Conservation (phyloP, 1,284 basidiomycete species). For the Meira nashicola region DNA sequence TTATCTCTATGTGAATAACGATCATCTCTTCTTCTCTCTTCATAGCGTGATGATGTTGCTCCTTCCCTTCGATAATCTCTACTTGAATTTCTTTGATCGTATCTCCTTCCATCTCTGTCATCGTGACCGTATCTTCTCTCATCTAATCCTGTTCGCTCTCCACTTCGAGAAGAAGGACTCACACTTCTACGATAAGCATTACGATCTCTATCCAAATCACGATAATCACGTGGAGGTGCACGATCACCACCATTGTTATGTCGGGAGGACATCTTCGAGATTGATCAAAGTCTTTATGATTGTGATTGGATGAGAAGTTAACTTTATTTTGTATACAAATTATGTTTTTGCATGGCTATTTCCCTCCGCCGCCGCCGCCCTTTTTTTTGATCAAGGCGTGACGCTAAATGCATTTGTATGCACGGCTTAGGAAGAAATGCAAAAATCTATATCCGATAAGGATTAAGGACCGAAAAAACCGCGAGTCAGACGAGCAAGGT, state of each 20-base stretch:
- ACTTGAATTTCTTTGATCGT: neutral
- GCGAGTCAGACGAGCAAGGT: too few relatives aligned
- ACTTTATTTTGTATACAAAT: too few relatives aligned
- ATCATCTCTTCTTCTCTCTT: neutral
- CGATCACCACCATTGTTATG: neutral
- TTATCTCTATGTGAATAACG: neutral
- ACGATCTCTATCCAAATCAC: neutral
- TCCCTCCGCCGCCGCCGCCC: too few relatives aligned
- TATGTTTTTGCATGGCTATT: too few relatives aligned
- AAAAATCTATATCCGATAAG: too few relatives aligned
- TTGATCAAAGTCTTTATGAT: too few relatives aligned
- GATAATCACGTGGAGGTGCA: neutral
- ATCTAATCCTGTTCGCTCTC: neutral
- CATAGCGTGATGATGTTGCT: neutral
- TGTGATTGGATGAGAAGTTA: too few relatives aligned
- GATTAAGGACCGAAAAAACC: too few relatives aligned
- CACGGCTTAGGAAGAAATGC: too few relatives aligned
- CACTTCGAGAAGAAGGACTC: neutral
- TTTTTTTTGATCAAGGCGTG: too few relatives aligned
- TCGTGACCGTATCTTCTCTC: neutral
- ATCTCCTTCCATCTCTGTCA: constrained; percentile 3
- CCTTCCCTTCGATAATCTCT: constrained; percentile 1
- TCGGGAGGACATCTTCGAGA: too few relatives aligned
- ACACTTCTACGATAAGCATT: neutral
- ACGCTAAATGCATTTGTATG: too few relatives aligned